Conservation (phyloP, 179 eudicot genomes). For the Corrigiola litoralis region DNA sequence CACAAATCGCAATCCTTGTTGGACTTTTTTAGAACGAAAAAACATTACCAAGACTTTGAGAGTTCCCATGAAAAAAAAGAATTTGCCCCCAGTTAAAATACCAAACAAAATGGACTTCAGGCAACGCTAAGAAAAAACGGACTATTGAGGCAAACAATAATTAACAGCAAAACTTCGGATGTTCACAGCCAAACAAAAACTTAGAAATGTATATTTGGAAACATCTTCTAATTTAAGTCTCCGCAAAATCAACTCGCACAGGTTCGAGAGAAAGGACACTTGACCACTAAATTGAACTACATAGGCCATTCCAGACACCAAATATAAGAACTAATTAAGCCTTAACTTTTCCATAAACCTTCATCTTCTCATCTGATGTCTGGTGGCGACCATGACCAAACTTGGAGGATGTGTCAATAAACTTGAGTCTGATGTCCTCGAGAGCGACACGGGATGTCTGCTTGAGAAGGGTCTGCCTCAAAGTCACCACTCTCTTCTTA, state of each 20-base stretch:
- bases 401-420: slow-evolving; percentile 45
- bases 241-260: slow-evolving; percentile 14
- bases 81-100: too few relatives aligned
- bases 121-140: neutral
- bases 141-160: neutral
- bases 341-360: slow-evolving; percentile 17
- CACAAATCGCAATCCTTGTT: too few relatives aligned
- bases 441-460: slow-evolving; percentile 46
- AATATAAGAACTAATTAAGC: too few relatives aligned
- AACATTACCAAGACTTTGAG: too few relatives aligned
- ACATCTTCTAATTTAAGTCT: slow-evolving; percentile 3
- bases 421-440: slow-evolving; percentile 43
- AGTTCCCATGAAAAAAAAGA: too few relatives aligned
- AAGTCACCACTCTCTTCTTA: slow-evolving; percentile 45
- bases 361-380: slow-evolving; percentile 35
- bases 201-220: slow-evolving; percentile 11
- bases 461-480: slow-evolving; percentile 43
- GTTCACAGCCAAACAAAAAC: neutral
- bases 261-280: neutral
- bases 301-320: neutral
- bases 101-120: too few relatives aligned
- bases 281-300: neutral
- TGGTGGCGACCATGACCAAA: slow-evolving; percentile 53
- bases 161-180: slow-evolving; percentile 12
- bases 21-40: too few relatives aligned